Base-by-base conservation (phyloP, 1,139 yeast genomes). In the Saccharomyces hybrid region DNA sequence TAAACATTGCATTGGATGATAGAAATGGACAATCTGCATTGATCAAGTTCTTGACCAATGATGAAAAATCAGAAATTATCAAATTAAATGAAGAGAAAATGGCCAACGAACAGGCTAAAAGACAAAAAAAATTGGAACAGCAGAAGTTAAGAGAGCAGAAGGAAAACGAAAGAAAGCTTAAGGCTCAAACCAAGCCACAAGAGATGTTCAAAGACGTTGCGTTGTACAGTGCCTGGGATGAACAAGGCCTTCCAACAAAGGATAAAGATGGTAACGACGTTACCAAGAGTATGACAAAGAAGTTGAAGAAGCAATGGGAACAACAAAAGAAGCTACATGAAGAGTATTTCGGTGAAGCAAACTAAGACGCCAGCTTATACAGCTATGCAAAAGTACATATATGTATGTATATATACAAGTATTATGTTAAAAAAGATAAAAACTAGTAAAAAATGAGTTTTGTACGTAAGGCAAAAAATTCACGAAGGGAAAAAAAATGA, bases 1-100 rank as follows among this genome's bases (percentile, higher is more conserved):
- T 90, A 57, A 95, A 95, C 27, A 86, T 93, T 32, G 83, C 95
- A 0, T 75, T 93, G 52, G 98, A 93, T 69, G 99, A 93, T 70
- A 82, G 97, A 66, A 81, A 84, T 32, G 88, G 81, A 56, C 90
- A 85, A 16, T 78, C 77, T 61, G 80, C 84, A 3, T 78, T 93
- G 57, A 80, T 93, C 52, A 93, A 93, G 72, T 86, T 93, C 63
- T 76, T 93, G 59, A 84, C 80, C 56, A 79, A 76, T 6, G 78
- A 77, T 48, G 98, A 91, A 67, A 81, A 81, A 67, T 78, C 76
- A 47, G 93, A 84, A 60, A 76, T 88, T 52, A 66, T 87, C 27
- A 69, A 69, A 28, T 70, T 74, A 50, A 88, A 87, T 61, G 78
- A 78, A 52, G 86, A 82, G 59, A 85, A 82, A 66, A 83, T 79